Evolutionary conservation across 1,284 basidiomycete species (phyloP), one percentile per base, ranked within the genome.

Genomic region (Sporisorium iseilematis-ciliati): DNA sequence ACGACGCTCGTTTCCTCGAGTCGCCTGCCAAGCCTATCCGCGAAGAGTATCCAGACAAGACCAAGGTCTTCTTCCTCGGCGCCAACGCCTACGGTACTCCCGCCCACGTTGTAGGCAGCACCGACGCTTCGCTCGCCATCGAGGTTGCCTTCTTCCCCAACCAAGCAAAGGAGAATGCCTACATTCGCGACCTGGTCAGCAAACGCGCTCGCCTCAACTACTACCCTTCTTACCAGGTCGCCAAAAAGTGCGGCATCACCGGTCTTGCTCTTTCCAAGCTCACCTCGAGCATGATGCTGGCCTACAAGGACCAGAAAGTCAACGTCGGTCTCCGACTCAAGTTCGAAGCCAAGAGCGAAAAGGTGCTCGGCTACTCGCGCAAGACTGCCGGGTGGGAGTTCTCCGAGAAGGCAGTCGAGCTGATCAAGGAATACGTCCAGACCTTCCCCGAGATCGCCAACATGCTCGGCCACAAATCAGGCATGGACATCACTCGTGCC

Each of bases 241-340:
- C 82, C 26, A 78, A 80, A 50, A 71, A 58, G 60, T 64, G 71
- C 21, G 73, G 71, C 41, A 61, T 85, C 40, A 80, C 77, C 18
- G 71, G 70, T 23, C 62, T 85, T 10, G 81, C 79, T 2, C 89
- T 94, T 14, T 92, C 94, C 25, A 93, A 92, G 86, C 92, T 99
- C 76, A 95, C 94, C 0, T 95, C 95, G 25, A 95, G 93, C 79
- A 91, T 98, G 82, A 91, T 97, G 90, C 91, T 97, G 49, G 91
- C 93, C 77, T 89, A 90, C n/a, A 58, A 70, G n/a, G 69, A 78
- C 23, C 88, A 89, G 78, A 97, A 97, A 87, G 89, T 89, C 65
- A 98, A 99, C 84, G 88, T 99, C 33, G 97, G 97, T 4, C 89
- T 99, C 23, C 93, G 93, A 82, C 89, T 99, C 79, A 99, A 99